phyloP scores from a whole-genome alignment of 2,329 filamentous ascomycete genomes.

The Exserohilum turcica region DNA sequence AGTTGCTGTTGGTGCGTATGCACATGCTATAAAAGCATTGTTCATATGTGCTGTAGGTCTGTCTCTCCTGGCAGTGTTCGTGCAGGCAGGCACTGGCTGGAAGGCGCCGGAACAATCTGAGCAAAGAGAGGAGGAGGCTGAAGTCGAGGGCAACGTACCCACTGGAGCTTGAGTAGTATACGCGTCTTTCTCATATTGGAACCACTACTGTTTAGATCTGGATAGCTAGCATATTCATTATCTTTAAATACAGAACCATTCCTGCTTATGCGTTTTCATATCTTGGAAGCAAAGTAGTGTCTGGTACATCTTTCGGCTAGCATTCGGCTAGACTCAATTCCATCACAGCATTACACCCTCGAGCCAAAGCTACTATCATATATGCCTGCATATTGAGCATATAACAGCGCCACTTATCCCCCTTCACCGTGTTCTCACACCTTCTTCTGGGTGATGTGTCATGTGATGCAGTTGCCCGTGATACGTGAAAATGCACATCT shows the following conservation, averaged over 20 bases:
- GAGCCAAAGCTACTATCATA: too few relatives aligned
- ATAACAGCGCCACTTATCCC: neutral
- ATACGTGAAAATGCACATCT: neutral
- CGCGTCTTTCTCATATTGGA: too few relatives aligned
- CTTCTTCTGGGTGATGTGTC: neutral
- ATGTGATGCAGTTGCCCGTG: constrained; percentile 6
- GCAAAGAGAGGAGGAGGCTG: constrained; percentile 21
- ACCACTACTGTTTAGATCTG: neutral
- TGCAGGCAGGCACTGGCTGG: constrained; percentile 67
- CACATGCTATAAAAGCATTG: constrained; percentile 58
- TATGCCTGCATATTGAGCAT: too few relatives aligned
- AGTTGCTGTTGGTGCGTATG: constrained; percentile 61
- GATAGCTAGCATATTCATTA: too few relatives aligned
- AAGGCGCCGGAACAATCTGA: constrained; percentile 40
- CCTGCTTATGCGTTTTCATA: too few relatives aligned
- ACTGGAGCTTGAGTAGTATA: constrained; percentile 19
- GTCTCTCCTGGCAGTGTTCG: constrained; percentile 54
- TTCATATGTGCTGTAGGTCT: constrained; percentile 59
- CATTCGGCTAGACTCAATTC: too few relatives aligned
- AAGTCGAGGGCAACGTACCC: constrained; percentile 29
- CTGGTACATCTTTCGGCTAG: neutral
- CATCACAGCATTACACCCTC: neutral
- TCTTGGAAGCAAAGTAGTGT: neutral
- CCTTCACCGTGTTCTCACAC: neutral
- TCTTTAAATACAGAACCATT: neutral